phyloP scores from a whole-genome alignment of 805 yeast genomes.

The Jamesozyma spencerorum region DNA sequence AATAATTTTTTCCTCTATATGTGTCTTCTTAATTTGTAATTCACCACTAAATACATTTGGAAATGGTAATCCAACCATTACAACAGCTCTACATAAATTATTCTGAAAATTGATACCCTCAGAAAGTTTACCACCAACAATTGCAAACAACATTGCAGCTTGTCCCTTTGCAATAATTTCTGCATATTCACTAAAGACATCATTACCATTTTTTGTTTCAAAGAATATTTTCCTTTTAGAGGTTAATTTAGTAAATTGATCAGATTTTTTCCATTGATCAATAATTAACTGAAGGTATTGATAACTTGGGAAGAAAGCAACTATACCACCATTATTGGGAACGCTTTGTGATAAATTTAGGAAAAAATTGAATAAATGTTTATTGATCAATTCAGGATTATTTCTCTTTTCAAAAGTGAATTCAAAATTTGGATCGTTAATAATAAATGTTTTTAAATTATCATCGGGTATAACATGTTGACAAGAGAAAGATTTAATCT shows the following conservation, averaged over 20 bases:
- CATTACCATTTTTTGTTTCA: slow-evolving; percentile 46
- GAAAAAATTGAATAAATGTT: slow-evolving; percentile 36
- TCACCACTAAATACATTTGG: slow-evolving; percentile 83
- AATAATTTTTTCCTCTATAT: slow-evolving; percentile 45
- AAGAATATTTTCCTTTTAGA: slow-evolving; percentile 40
- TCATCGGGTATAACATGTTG: slow-evolving; percentile 73
- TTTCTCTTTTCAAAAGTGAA: slow-evolving; percentile 64
- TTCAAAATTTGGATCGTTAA: slow-evolving; percentile 38
- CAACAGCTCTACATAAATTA: slow-evolving; percentile 75
- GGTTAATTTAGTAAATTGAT: slow-evolving; percentile 30
- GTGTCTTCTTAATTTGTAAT: slow-evolving; percentile 58
- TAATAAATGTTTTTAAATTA: slow-evolving; percentile 54
- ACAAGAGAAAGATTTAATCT: slow-evolving; percentile 55
- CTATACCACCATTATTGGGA: slow-evolving; percentile 59
- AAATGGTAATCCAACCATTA: slow-evolving; percentile 82
- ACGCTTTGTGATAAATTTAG: slow-evolving; percentile 26
- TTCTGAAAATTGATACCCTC: slow-evolving; percentile 92
- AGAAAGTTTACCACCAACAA: slow-evolving; percentile 86
- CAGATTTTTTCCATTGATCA: slow-evolving; percentile 40
- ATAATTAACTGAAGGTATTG: slow-evolving; percentile 50
- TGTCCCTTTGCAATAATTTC: slow-evolving; percentile 26
- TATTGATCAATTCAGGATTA: slow-evolving; percentile 34
- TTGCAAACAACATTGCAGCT: slow-evolving; percentile 70
- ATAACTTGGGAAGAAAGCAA: slow-evolving; percentile 80
- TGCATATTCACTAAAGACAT: slow-evolving; percentile 44